Percentiles rank a stretch among this genome's conserved stretches.
phyloP scores from a whole-genome alignment of 1,284 basidiomycete species.

The Cutaneotrichosporon daszewskae region DNA sequence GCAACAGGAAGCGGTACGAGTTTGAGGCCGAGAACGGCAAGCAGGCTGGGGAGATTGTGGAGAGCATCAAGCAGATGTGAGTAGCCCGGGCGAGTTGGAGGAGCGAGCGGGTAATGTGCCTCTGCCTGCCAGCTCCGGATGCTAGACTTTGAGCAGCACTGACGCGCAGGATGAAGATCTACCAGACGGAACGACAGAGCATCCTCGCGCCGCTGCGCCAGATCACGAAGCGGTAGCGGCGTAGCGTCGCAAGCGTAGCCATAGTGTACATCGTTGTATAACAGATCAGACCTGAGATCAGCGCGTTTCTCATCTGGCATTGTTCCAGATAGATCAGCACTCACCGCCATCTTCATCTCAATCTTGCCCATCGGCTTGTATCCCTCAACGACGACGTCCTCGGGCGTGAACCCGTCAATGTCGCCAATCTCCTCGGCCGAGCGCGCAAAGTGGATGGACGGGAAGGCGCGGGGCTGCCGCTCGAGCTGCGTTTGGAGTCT shows the following conservation, averaged over 20 bases:
- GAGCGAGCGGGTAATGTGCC: too few relatives aligned
- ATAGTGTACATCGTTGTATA: background rate
- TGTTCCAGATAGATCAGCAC: background rate
- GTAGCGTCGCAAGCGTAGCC: too few relatives aligned
- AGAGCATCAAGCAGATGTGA: conserved; percentile 36
- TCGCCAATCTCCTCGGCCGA: conserved; percentile 53
- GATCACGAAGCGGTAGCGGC: background rate
- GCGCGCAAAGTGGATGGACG: conserved; percentile 67
- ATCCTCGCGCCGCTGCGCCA: conserved; percentile 2
- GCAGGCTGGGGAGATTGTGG: conserved; percentile 54
- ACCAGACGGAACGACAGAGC: conserved; percentile 23
- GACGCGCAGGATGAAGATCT: conserved; percentile 36
- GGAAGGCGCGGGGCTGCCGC: conserved; percentile 75
- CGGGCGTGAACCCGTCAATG: conserved; percentile 76
- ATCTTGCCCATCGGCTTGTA: conserved; percentile 83
- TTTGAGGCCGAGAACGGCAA: conserved; percentile 89
- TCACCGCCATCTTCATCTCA: conserved; percentile 92
- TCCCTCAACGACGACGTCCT: conserved; percentile 78
- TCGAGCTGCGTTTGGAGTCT: conserved; percentile 68
- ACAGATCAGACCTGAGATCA: conserved; percentile 1
- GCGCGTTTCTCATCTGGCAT: background rate
- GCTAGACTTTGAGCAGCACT: too few relatives aligned
- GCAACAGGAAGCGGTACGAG: conserved; percentile 82
- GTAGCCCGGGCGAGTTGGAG: too few relatives aligned
- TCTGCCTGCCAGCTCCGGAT: too few relatives aligned